These are phyloP conservation scores for Tulasnella calospora DNA, from an alignment of 768 basidiomycete species.

Conservation along the genomic window DNA sequence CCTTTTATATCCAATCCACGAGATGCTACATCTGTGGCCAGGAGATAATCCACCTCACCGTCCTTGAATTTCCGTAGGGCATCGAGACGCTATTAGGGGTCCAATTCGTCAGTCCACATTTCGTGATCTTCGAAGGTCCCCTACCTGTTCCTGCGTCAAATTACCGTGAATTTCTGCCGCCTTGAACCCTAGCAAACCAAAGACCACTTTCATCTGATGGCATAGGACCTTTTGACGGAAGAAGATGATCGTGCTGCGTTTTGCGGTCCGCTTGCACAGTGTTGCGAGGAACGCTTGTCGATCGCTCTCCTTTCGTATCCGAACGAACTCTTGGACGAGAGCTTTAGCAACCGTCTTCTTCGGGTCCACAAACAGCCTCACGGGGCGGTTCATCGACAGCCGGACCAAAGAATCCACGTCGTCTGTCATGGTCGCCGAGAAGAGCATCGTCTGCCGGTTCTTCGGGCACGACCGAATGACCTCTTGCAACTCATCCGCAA, in stretches of 20 bases:
- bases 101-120: constrained; percentile 8
- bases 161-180: constrained; percentile 94
- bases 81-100: constrained; percentile 61
- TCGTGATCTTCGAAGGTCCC: constrained; percentile 25
- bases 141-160: constrained; percentile 89
- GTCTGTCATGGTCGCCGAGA: constrained; percentile 99
- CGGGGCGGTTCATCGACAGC: constrained; percentile 88
- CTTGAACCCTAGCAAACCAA: constrained; percentile 80
- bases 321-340: constrained; percentile 90
- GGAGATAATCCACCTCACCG: constrained; percentile 80
- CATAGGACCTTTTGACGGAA: constrained; percentile 94
- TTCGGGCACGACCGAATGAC: constrained; percentile 86
- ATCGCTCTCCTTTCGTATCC: constrained; percentile 76
- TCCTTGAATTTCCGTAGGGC: constrained; percentile 85
- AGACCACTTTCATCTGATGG: constrained; percentile 93
- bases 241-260: constrained; percentile 81
- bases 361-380: constrained; percentile 91
- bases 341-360: constrained; percentile 81
- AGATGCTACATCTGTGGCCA: constrained; percentile 95
- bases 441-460: constrained; percentile 94
- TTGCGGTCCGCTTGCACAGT: constrained; percentile 85
- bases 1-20: constrained; percentile 97
- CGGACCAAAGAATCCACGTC: constrained; percentile 88
- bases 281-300: constrained; percentile 71
- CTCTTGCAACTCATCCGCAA: constrained; percentile 88